phyloP scores from a whole-genome alignment of 805 yeast genomes.

The Cephaloascus fragrans region DNA sequence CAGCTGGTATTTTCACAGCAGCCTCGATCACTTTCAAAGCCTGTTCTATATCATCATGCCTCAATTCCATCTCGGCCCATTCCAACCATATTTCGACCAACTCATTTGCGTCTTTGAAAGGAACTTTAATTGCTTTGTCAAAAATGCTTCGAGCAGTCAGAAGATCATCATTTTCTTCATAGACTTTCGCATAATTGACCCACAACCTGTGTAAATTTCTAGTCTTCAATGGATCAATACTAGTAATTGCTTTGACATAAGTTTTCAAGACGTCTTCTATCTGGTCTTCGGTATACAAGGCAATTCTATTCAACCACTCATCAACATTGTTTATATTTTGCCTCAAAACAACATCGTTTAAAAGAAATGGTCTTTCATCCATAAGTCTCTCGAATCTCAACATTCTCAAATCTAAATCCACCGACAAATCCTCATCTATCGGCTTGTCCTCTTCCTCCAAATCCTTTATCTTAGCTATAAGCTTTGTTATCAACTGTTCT shows the following conservation, averaged over 20 bases:
- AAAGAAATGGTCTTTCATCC: slow-evolving; percentile 42
- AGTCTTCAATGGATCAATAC: slow-evolving; percentile 52
- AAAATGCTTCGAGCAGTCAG: slow-evolving; percentile 53
- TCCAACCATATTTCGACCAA: slow-evolving; percentile 59
- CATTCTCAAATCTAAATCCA: slow-evolving; percentile 34
- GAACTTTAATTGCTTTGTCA: slow-evolving; percentile 61
- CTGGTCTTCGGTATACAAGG: slow-evolving; percentile 29
- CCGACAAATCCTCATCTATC: slow-evolving; percentile 8
- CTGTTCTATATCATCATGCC: slow-evolving; percentile 34
- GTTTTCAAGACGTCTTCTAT: slow-evolving; percentile 38
- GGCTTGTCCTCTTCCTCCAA: slow-evolving; percentile 8
- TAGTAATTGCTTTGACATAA: slow-evolving; percentile 55
- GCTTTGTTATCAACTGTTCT: slow-evolving; percentile 30
- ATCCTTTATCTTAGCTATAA: slow-evolving; percentile 5
- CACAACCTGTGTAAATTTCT: slow-evolving; percentile 52
- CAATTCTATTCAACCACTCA: slow-evolving; percentile 60
- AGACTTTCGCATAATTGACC: slow-evolving; percentile 59
- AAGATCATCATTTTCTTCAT: slow-evolving; percentile 44
- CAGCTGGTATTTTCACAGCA: slow-evolving; percentile 12
- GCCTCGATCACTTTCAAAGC: slow-evolving; percentile 23
- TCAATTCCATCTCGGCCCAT: slow-evolving; percentile 65
- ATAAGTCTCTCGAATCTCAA: slow-evolving; percentile 43
- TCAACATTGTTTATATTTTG: slow-evolving; percentile 52
- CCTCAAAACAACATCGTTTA: slow-evolving; percentile 60
- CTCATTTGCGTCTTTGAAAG: slow-evolving; percentile 53